Conservation (phyloP, 257 asterid genomes). For the Przewalskia tangutica region DNA sequence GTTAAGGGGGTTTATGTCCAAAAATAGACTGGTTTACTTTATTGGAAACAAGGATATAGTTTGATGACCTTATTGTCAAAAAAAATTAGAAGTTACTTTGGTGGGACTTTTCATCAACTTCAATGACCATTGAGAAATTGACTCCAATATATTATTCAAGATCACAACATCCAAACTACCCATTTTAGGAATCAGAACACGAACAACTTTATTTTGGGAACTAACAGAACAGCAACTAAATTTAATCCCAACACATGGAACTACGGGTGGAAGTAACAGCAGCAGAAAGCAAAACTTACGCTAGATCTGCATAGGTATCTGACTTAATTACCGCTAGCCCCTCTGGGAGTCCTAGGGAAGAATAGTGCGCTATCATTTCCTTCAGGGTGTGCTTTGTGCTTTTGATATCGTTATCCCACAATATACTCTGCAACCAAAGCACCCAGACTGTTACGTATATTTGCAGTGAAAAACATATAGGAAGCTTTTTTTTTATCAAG, state of each 20-base stretch:
- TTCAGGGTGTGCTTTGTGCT: slow-evolving; percentile 81
- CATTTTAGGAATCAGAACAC: background rate
- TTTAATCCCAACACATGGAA: background rate
- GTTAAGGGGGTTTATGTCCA: no score
- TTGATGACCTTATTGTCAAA: no score
- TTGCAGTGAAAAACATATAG: background rate
- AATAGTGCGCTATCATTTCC: slow-evolving; percentile 75
- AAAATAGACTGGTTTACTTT: no score
- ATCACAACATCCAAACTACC: no score
- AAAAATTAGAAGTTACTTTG: no score
- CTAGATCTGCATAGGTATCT: slow-evolving; percentile 61
- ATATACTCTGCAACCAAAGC: slow-evolving; percentile 54
- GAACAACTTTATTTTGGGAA: background rate
- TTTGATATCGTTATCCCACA: slow-evolving; percentile 87
- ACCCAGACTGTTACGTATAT: slow-evolving; percentile 10
- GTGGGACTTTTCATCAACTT: no score
- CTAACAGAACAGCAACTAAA: background rate
- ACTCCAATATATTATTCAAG: no score
- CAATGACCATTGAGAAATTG: background rate
- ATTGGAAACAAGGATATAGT: no score
- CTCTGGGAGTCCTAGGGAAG: slow-evolving; percentile 69
- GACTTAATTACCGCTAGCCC: slow-evolving; percentile 68
- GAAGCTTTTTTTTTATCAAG: no score
- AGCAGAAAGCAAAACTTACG: slow-evolving; percentile 44
- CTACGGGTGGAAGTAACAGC: background rate